Base-by-base conservation (phyloP, 352 stramenopile genomes). In the Stramenopiles sp. region DNA sequence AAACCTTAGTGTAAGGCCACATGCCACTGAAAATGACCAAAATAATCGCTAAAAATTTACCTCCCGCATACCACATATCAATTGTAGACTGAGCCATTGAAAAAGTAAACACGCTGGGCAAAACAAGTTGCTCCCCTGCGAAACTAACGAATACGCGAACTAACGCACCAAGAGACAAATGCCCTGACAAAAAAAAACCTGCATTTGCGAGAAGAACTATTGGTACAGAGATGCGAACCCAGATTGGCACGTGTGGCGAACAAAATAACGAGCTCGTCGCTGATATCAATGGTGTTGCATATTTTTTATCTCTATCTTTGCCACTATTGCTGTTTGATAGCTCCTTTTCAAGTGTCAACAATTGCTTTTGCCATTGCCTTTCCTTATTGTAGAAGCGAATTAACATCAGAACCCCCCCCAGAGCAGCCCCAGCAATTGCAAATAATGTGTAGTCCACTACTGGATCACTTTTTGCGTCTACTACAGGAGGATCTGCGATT, bases 21-120 rank as follows among this genome's bases (percentile, higher is more conserved):
- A 31, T 80, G 30, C 84, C 84, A 67, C 81, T 85, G 27, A 82
- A 80, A n/a, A 86, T 80, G 0, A 75, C 75, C n/a, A 86, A 85
- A 22, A 86, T 44, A 14, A 86, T 81, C 14, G 84, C 75, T 33
- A 86, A 44, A 7, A 75, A 0, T 29, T 87, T 84, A 7, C 82
- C 81, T 22, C 81, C 80, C 22, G 84, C 82, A 44, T 71, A 83
- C 84, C 84, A 86, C 84, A 87, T 87, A 32, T 86, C 84, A 29
- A 80, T 30, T 30, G 86, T 85, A 0, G 84, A 86, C 30, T 25
- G 76, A 30, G 30, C 84, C 0, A 86, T 55, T 30, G 83, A 84
- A 44, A 86, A 86, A 7, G 80, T 67, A n/a, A 86, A 76, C 0
- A 87, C 30, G 1, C 67, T 32, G 27, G 81, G 75, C 8, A 80